Base-by-base conservation (phyloP, 2,329 filamentous ascomycete genomes). In the Aureobasidium sp. region DNA sequence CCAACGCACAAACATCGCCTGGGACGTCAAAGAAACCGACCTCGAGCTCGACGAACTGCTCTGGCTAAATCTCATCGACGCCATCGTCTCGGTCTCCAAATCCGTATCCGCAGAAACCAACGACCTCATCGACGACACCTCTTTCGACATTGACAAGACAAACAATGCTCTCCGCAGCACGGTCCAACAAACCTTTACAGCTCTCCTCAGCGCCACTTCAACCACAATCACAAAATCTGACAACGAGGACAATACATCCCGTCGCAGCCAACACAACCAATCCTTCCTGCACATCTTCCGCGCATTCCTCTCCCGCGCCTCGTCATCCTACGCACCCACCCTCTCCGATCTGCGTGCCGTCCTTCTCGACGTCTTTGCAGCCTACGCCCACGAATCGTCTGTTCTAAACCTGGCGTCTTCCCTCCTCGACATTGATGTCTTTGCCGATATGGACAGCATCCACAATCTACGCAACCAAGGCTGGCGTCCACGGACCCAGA, bases 381-480 rank as follows among this genome's bases (percentile, higher is more conserved):
- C 94, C 0, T 99, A 99, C 71, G 87, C 91, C 0, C 96, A 97
- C 70, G 94, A 99, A 73, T 89, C 93, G 71, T 92, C 89, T 0
- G 89, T 99, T 17, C 81, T 99, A 21, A 81, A 83, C 1, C 82
- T 99, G 3, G 90, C 94, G 0, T 95, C 93, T 70, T 82, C 87
- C 4, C 84, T 99, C 60, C 79, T 99, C 0, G 92, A 95, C 64
- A 87, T 90, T 66, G 94, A 94, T 68, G 80, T 96, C 6, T 99
- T 97, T 68, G 83, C 88, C 42, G 87, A 89, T 64, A 90, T 99
- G 37, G 79, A 85, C 45, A 83, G 89, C 66, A 86, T 90, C 5
- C 84, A 88, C 8, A 79, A 82, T 58, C 81, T 94, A 6, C 81
- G 94, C 2, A 88, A 92, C 71, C 84, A 86, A 27, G 95, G 94